A percentile compares a stretch with the other conserved stretches of the same genome.
phyloP scores from a whole-genome alignment of 2,329 filamentous ascomycete genomes.

The Alternaria infectoria region DNA sequence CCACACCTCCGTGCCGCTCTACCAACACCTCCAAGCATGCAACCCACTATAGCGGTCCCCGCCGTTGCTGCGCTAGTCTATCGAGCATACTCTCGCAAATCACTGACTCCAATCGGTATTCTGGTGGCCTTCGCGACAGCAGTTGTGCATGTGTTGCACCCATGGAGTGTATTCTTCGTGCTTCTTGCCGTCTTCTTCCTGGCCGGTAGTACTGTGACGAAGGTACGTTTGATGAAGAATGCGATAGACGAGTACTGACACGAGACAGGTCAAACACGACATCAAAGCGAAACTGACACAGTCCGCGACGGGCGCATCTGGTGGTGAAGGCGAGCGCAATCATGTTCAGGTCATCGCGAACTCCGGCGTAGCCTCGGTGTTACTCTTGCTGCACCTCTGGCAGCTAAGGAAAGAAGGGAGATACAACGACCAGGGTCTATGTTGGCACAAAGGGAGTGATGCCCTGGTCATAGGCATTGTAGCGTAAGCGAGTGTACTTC shows the following conservation, averaged over 20 bases:
- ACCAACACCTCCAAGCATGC: slow-evolving; percentile 30
- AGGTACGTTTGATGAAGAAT: slow-evolving; percentile 58
- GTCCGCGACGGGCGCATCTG: slow-evolving; percentile 72
- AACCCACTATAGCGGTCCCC: slow-evolving; percentile 37
- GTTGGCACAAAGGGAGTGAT: slow-evolving; percentile 50
- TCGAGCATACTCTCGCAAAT: slow-evolving; percentile 54
- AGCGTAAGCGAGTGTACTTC: slow-evolving; percentile 40
- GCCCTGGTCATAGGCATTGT: slow-evolving; percentile 57
- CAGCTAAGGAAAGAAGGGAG: slow-evolving; percentile 49
- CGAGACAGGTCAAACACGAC: slow-evolving; percentile 76
- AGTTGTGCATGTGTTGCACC: slow-evolving; percentile 83
- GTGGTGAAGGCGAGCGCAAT: slow-evolving; percentile 82
- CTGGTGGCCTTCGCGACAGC: slow-evolving; percentile 75
- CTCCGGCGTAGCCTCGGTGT: slow-evolving; percentile 75
- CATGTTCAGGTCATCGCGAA: slow-evolving; percentile 92
- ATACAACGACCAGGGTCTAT: slow-evolving; percentile 35
- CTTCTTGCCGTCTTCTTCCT: slow-evolving; percentile 86
- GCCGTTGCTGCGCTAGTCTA: slow-evolving; percentile 48
- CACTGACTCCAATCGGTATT: slow-evolving; percentile 79
- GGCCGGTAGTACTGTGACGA: slow-evolving; percentile 81
- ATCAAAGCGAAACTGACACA: slow-evolving; percentile 84
- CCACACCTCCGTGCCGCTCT: slow-evolving; percentile 17
- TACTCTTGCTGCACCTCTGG: slow-evolving; percentile 61
- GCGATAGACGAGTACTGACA: not conserved
- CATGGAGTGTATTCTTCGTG: slow-evolving; percentile 89